Evolutionary conservation across 1,284 basidiomycete species (phyloP).

Genomic region (Moesziomyces globuligerus): DNA sequence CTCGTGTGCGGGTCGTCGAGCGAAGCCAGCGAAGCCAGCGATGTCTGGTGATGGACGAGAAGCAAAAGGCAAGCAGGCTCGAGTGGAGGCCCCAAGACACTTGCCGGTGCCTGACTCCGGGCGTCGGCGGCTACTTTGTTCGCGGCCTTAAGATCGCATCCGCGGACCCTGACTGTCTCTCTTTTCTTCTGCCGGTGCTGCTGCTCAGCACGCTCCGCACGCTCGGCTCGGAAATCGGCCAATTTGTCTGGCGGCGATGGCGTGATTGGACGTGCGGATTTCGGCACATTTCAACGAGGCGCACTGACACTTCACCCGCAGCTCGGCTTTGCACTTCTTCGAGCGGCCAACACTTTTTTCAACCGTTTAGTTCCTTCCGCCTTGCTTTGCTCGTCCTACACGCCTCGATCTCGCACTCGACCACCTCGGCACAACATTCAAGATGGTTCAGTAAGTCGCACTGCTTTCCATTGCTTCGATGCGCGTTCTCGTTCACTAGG

Average conservation of each 20-base stretch:
- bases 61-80: background rate
- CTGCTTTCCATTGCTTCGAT: no score
- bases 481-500: no score
- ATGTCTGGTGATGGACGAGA: background rate
- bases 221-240: constrained; percentile 10
- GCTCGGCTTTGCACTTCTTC: background rate
- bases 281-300: constrained; percentile 1
- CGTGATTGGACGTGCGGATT: constrained; percentile 12
- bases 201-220: no score
- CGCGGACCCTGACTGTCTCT: no score
- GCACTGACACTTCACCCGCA: background rate
- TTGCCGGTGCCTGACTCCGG: constrained; percentile 8
- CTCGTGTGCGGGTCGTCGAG: no score
- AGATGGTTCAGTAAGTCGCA: constrained; percentile 25
- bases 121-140: constrained; percentile 12
- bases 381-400: background rate
- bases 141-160: background rate
- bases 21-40: no score
- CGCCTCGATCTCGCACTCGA: background rate
- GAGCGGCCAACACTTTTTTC: background rate
- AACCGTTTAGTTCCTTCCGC: background rate
- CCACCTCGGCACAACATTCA: background rate
- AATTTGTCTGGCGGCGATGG: constrained; percentile 4
- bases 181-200: no score
- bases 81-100: no score